Conservation (phyloP, 768 basidiomycete species). For the Cystobasidiopsis lactophilus region DNA sequence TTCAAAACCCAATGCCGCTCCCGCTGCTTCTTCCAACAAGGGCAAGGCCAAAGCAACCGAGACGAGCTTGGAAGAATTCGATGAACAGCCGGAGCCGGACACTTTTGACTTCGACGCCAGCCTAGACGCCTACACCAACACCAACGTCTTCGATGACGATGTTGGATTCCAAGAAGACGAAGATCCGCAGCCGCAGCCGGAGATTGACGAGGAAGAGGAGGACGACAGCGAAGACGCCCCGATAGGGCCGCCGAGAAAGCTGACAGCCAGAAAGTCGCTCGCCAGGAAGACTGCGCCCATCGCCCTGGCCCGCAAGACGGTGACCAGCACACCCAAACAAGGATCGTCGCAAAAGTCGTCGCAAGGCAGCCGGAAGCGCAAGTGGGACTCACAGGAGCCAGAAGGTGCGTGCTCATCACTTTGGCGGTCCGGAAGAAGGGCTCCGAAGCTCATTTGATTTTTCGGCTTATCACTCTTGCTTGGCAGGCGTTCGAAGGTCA, state of each 20-base stretch:
- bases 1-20: too few relatives aligned
- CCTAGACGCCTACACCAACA: too few relatives aligned
- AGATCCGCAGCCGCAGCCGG: not conserved
- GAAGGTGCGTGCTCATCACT: not conserved
- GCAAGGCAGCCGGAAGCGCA: not conserved
- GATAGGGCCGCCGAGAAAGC: not conserved
- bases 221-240: slow-evolving; percentile 6
- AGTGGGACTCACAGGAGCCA: not conserved
- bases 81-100: too few relatives aligned
- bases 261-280: not conserved
- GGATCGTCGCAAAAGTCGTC: not conserved
- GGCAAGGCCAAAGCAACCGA: too few relatives aligned
- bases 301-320: too few relatives aligned
- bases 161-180: not conserved
- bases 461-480: not conserved
- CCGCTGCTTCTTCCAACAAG: too few relatives aligned
- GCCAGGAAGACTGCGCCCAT: slow-evolving; percentile 1
- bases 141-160: not conserved
- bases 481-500: slow-evolving; percentile 43
- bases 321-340: slow-evolving; percentile 3
- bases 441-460: not conserved
- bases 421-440: too few relatives aligned
- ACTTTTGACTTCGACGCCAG: too few relatives aligned
- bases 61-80: too few relatives aligned
- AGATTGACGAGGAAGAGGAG: not conserved